These are phyloP conservation scores for Fomitopsis serialis DNA, from an alignment of 768 basidiomycete genomes.

Conservation along the genomic window DNA sequence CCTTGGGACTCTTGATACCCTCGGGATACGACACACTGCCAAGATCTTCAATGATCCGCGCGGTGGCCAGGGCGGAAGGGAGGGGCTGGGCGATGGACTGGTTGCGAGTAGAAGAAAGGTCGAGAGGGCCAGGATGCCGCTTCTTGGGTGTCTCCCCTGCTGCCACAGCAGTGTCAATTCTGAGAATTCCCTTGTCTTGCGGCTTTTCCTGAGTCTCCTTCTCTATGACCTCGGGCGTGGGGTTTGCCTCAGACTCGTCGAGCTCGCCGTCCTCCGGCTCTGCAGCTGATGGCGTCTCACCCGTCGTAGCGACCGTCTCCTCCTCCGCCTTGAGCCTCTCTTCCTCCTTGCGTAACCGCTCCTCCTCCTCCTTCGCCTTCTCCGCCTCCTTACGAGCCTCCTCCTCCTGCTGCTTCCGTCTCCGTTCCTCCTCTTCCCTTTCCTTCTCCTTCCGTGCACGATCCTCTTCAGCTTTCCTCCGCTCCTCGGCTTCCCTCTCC, in stretches of 20 bases:
- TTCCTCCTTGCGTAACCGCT: constrained; percentile 31
- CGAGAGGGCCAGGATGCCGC: constrained; percentile 67
- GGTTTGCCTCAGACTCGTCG: constrained; percentile 31
- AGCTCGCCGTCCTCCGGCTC: constrained; percentile 39
- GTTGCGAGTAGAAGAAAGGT: constrained; percentile 52
- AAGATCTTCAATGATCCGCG: constrained; percentile 82
- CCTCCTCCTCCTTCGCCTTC: constrained; percentile 23
- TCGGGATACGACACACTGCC: constrained; percentile 75
- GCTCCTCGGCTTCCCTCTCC: constrained; percentile 28
- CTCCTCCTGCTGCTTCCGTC: constrained; percentile 38
- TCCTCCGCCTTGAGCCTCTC: constrained; percentile 27
- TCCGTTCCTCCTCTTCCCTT: constrained; percentile 38
- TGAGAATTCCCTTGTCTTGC: constrained; percentile 48
- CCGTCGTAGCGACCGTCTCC: constrained; percentile 31
- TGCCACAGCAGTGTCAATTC: constrained; percentile 57
- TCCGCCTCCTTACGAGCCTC: constrained; percentile 31
- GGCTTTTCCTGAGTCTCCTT: constrained; percentile 32
- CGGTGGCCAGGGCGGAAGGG: constrained; percentile 71
- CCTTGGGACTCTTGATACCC: constrained; percentile 72
- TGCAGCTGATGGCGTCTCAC: constrained; percentile 25
- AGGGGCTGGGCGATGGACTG: constrained; percentile 38
- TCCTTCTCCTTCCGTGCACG: constrained; percentile 35
- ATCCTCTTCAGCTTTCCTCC: constrained; percentile 31
- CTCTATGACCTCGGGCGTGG: constrained; percentile 2
- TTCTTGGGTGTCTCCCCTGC: constrained; percentile 34